Evolutionary conservation across 306 rosid genomes (phyloP).

Genomic region (Gillenia trifoliata): DNA sequence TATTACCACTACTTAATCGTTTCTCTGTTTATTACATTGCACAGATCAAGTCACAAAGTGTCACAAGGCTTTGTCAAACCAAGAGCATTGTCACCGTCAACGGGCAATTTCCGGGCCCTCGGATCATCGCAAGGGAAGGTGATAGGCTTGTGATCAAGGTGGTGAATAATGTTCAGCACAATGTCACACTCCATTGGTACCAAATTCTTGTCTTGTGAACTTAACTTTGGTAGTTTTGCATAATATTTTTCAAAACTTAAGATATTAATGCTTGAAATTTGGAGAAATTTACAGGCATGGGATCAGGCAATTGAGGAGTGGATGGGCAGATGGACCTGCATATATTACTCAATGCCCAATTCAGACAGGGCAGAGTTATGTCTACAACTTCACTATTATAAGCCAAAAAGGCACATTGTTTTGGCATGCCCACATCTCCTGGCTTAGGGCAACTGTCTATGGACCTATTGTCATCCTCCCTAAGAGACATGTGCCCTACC

Average conservation of each 20-base stretch:
- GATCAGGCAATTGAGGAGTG: constrained; percentile 51
- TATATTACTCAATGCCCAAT: constrained; percentile 76
- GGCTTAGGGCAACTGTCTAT: constrained; percentile 61
- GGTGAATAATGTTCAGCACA: constrained; percentile 53
- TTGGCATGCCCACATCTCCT: constrained; percentile 80
- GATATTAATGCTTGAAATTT: background rate
- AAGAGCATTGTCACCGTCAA: constrained; percentile 70
- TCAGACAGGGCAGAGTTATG: constrained; percentile 49
- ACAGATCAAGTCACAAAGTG: constrained; percentile 52
- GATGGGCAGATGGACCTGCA: constrained; percentile 80
- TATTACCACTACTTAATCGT: too few relatives aligned
- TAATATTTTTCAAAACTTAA: background rate
- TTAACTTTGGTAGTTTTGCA: background rate
- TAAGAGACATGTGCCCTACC: constrained; percentile 51
- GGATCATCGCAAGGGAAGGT: constrained; percentile 76
- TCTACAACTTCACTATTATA: constrained; percentile 54
- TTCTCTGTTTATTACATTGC: background rate
- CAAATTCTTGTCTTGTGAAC: background rate
- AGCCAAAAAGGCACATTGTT: constrained; percentile 71
- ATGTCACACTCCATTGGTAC: constrained; percentile 63
- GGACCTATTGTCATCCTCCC: constrained; percentile 77
- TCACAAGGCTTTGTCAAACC: constrained; percentile 65
- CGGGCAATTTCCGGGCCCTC: constrained; percentile 61
- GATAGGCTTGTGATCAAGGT: constrained; percentile 56
- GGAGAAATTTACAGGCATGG: constrained; percentile 45